Evolutionary conservation across 768 basidiomycete species (phyloP), one percentile per base, ranked within the genome.

Genomic region (Leucosporidium scottii): DNA sequence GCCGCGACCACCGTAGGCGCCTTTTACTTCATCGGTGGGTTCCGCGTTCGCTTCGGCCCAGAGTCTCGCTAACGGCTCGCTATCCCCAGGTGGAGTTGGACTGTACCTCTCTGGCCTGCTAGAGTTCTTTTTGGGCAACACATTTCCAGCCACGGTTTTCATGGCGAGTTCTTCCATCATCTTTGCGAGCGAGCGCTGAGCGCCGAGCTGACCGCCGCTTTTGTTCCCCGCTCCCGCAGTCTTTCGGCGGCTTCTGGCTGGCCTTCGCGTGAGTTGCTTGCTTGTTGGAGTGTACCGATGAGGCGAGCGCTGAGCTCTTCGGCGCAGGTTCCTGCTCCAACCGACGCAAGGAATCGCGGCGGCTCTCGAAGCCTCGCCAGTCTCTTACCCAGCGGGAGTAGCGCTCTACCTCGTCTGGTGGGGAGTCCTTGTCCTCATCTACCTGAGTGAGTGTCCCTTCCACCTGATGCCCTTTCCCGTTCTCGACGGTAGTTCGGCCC

Each of bases 71-170:
- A 17, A 50, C 49, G 49, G 17, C n/a, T 4, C 49, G 49, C 49
- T 6, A n/a, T 7, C 49, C 49, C 4, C 49, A 27, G 50, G 23
- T n/a, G 74, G 73, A 4, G n/a, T 75, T 18, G 73, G 73, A 4
- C 64, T 75, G 7, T 61, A 61, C 9, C 10, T 75, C 2, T 61
- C 75, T 1, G 75, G 66, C 7, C 56, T 76, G 10, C 59, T 76
- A 15, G 75, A 74, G 49, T 74, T 65, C 66, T 51, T 69, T 6
- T 44, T 69, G 39, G 64, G 66, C 27, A 76, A 73, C 57, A 74
- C 75, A 8, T 76, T 76, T 62, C 66, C 75, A 2, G 72, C 73
- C 57, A 66, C 72, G 39, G 75, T 74, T 23, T 76, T 76, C 62
- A 54, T 64, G 48, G 73, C 70, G n/a, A n/a, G n/a, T n/a, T n/a